Conservation (phyloP, 495 filamentous ascomycete species). For the Penicillium soppii region DNA sequence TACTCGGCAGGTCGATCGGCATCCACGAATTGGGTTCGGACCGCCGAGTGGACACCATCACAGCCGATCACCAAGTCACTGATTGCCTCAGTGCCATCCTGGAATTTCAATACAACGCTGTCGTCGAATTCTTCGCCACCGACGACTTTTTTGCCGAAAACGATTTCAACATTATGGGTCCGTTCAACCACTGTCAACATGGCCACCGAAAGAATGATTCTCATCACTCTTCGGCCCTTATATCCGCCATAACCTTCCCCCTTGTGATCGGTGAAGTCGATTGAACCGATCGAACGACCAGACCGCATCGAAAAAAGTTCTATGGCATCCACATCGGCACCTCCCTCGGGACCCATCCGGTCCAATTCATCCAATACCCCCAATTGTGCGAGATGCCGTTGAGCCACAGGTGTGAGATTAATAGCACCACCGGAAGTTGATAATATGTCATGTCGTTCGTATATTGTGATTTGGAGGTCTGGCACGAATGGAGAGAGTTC, state of each 20-base stretch:
- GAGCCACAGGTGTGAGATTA: constrained; percentile 61
- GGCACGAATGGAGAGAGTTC: constrained; percentile 45
- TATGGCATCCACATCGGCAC: constrained; percentile 53
- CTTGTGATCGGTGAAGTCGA: constrained; percentile 39
- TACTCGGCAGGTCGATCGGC: constrained; percentile 49
- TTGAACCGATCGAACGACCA: constrained; percentile 41
- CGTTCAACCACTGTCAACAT: constrained; percentile 46
- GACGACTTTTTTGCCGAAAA: constrained; percentile 41
- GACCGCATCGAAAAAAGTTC: constrained; percentile 53
- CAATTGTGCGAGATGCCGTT: constrained; percentile 56
- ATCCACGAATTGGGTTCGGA: constrained; percentile 53
- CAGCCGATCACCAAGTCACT: constrained; percentile 60
- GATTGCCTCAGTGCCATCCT: constrained; percentile 44
- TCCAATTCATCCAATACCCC: constrained; percentile 49
- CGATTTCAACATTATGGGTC: constrained; percentile 34
- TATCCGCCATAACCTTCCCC: constrained; percentile 43
- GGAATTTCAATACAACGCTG: constrained; percentile 48
- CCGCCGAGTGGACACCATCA: constrained; percentile 62
- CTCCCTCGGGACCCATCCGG: constrained; percentile 40
- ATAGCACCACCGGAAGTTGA: constrained; percentile 61
- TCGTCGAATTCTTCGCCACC: constrained; percentile 37
- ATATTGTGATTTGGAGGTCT: constrained; percentile 51
- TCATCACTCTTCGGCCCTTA: constrained; percentile 48
- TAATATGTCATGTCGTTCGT: constrained; percentile 55
- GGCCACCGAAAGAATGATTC: constrained; percentile 45